Base-by-base conservation (phyloP, 768 basidiomycete genomes). In the Termitomyces sp. region DNA sequence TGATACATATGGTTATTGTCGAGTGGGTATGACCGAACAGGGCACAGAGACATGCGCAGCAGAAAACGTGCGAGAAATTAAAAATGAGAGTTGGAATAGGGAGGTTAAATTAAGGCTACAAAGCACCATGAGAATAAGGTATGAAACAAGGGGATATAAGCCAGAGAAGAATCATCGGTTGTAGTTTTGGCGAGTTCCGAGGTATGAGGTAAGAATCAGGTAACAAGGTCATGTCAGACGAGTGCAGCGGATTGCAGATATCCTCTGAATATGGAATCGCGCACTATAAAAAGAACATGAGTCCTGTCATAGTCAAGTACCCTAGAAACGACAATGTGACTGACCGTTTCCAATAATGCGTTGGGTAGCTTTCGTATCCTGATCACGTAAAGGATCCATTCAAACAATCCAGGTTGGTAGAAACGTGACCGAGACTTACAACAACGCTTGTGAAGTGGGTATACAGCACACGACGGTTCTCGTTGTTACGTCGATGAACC, bases 351-450 rank as follows among this genome's bases (percentile, higher is more conserved):
- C 83, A 67, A 93, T 93, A 57, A 93, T 90, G 54, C 84, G 81
- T 64, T 91, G 90, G 0, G 91, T 93, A 5, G 91, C 82, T 71
- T 88, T 90, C 14, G 91, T 89, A 70, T 93, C 90, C 88, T 91
- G 57, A 16, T 33, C 30, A 49, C 51, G 20, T 33, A 56, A 30
- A 47, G 20, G 18, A 42, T 39, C 47, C 27, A 61, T 37, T 46
- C 48, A 40, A 48, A n/a, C 12, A 20, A 2, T 54, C 6, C 43
- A 54, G 46, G 30, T n/a, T 43, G 14, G 49, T 30, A 62, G 50
- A 7, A 18, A 36, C 22, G 62, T 3, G 56, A 8, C 51, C 36
- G 47, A 26, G 30, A 71, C 79, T 54, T 70, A 91, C 90, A 55
- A 90, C 88, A 24, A 89, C 90, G 63, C 84, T 92, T 8, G 90